These are phyloP conservation scores for Eugenia klotzschiana DNA, from an alignment of 441 rosid genomes.

Conservation along the genomic window DNA sequence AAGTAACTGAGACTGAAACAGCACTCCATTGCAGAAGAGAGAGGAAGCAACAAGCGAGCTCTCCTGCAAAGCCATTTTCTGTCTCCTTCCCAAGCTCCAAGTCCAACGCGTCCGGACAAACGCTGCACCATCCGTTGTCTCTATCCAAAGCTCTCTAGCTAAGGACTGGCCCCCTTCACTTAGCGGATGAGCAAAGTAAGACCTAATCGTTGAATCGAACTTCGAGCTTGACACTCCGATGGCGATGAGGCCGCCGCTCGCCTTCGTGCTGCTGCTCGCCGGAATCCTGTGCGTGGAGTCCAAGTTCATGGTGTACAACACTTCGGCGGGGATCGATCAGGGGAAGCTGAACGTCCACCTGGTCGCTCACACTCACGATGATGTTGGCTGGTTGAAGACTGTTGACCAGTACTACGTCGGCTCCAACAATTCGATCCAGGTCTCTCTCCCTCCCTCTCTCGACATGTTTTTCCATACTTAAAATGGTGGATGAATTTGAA, in stretches of 20 bases:
- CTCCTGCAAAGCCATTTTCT: not conserved
- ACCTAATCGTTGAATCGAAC: not conserved
- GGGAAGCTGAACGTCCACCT: constrained; percentile 88
- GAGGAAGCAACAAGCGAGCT: not conserved
- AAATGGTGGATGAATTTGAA: not conserved
- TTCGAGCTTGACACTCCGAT: not conserved
- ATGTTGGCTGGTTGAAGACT: constrained; percentile 97
- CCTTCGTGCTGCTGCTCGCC: constrained; percentile 1
- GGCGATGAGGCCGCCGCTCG: not conserved
- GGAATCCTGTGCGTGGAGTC: constrained; percentile 36
- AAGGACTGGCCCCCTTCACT: too few relatives aligned
- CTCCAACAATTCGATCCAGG: constrained; percentile 97
- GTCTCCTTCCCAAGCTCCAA: not conserved
- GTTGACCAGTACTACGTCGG: constrained; percentile 98
- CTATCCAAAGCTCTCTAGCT: not conserved
- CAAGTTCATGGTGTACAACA: constrained; percentile 67
- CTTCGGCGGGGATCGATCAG: constrained; percentile 62
- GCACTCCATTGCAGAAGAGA: not conserved
- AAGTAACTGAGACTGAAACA: too few relatives aligned
- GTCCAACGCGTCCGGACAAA: not conserved
- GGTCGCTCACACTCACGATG: constrained; percentile 93
- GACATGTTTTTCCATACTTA: not conserved
- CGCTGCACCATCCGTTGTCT: not conserved
- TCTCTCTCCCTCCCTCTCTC: not conserved
- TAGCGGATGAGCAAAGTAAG: not conserved